phyloP scores from a whole-genome alignment of 257 asterid species.

The Craterostigma plantagineum region DNA sequence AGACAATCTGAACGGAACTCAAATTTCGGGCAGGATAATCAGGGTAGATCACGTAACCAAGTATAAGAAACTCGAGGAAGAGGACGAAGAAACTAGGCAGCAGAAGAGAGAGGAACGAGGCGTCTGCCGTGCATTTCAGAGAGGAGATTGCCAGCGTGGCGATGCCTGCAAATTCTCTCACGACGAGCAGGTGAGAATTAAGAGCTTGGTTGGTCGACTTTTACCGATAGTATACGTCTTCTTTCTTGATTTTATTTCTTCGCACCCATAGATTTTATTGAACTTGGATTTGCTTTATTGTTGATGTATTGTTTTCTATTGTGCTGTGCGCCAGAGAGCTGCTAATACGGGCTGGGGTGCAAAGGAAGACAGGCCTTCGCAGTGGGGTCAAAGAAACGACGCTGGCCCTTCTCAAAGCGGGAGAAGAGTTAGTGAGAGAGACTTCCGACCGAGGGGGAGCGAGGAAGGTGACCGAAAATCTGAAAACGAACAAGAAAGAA shows the following conservation, averaged over 20 bases:
- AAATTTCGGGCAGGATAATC: slow-evolving; percentile 54
- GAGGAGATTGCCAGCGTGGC: slow-evolving; percentile 74
- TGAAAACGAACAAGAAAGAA: no score
- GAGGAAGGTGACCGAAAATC: no score
- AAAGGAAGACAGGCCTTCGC: slow-evolving; percentile 44
- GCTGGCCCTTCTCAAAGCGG: background rate
- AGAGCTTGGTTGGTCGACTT: slow-evolving; percentile 1
- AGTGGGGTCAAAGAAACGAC: slow-evolving; percentile 35
- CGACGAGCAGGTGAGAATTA: slow-evolving; percentile 55
- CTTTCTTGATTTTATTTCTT: no score
- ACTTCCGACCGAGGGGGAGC: no score
- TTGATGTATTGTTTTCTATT: no score
- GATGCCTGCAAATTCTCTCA: slow-evolving; percentile 88
- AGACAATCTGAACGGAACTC: slow-evolving; percentile 88
- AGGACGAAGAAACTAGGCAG: slow-evolving; percentile 77
- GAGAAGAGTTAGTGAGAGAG: no score
- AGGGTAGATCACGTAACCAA: slow-evolving; percentile 77
- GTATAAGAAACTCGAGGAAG: slow-evolving; percentile 81
- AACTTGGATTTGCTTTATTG: no score
- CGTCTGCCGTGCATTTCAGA: slow-evolving; percentile 87
- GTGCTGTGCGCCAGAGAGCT: slow-evolving; percentile 90
- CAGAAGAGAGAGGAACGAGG: slow-evolving; percentile 92
- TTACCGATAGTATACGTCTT: no score
- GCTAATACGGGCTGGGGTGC: slow-evolving; percentile 97
- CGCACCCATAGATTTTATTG: no score